Percentiles rank a stretch among this genome's conserved stretches.
These are phyloP conservation scores for Salix dunnii DNA, from an alignment of 345 rosid genomes.

Conservation along the genomic window DNA sequence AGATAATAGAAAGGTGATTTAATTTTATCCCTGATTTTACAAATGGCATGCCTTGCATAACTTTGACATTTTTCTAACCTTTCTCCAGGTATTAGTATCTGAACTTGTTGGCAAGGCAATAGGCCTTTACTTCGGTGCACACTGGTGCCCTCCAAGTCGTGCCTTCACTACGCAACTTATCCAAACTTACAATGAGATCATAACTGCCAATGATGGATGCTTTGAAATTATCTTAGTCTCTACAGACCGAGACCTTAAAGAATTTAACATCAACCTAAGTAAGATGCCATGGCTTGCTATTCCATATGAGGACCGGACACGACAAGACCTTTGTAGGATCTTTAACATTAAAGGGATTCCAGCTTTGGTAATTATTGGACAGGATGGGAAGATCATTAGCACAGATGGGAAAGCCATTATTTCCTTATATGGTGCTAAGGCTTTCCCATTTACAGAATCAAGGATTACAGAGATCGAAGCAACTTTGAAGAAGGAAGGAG, in stretches of 20 bases:
- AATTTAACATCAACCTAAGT: constrained; percentile 46
- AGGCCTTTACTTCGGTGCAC: constrained; percentile 72
- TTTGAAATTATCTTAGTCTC: constrained; percentile 63
- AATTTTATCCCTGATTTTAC: neutral
- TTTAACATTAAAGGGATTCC: constrained; percentile 69
- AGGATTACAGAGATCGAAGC: constrained; percentile 54
- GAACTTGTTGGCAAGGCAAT: constrained; percentile 68
- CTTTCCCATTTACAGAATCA: constrained; percentile 59
- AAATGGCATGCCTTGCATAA: neutral
- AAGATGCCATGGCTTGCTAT: constrained; percentile 77
- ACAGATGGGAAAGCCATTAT: constrained; percentile 54
- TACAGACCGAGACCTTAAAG: constrained; percentile 60
- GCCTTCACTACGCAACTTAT: constrained; percentile 59
- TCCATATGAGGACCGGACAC: constrained; percentile 61
- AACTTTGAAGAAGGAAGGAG: constrained; percentile 56
- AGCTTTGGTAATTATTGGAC: constrained; percentile 58
- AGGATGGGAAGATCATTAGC: constrained; percentile 55
- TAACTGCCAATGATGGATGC: constrained; percentile 19
- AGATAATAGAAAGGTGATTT: constrained; percentile 49
- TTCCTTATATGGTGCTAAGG: constrained; percentile 58
- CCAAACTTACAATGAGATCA: constrained; percentile 52
- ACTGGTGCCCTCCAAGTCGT: constrained; percentile 77
- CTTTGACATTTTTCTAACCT: neutral
- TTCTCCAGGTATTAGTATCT: constrained; percentile 46
- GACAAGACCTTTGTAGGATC: constrained; percentile 65